These are phyloP conservation scores for Volvox africanus DNA, from an alignment of 139 green algal species.

Conservation along the genomic window DNA sequence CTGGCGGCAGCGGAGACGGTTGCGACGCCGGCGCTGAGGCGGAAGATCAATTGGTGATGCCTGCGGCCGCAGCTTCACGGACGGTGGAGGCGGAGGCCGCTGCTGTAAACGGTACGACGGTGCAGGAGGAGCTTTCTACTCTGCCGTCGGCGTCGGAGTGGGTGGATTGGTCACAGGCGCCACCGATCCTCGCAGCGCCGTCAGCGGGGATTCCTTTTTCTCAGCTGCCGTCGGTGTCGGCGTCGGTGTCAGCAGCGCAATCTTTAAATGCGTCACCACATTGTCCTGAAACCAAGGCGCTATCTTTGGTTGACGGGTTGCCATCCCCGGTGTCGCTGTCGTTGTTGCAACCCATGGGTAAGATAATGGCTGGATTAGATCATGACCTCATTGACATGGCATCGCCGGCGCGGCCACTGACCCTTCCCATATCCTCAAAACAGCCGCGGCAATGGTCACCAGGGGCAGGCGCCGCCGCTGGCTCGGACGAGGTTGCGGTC, in stretches of 20 bases:
- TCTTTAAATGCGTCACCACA: background rate
- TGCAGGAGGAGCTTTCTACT: background rate
- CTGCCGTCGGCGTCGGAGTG: background rate
- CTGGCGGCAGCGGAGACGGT: background rate
- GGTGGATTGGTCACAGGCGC: constrained; percentile 42
- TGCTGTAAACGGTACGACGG: too few species aligned
- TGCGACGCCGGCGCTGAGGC: background rate
- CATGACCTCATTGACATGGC: constrained; percentile 27
- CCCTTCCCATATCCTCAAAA: background rate
- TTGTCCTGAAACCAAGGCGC: too few species aligned
- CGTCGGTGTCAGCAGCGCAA: background rate
- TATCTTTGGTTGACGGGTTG: too few species aligned
- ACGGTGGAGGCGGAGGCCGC: background rate
- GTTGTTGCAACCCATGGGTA: background rate
- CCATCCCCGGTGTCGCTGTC: background rate
- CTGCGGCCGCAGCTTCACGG: background rate
- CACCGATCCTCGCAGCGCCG: background rate
- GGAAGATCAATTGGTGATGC: background rate
- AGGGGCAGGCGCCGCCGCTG: background rate
- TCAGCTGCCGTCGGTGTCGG: background rate
- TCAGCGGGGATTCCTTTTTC: background rate
- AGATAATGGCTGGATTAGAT: background rate
- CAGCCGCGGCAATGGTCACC: background rate
- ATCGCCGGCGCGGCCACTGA: background rate
- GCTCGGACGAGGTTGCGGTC: background rate